Evolutionary conservation across 345 rosid species (phyloP).

Genomic region (Citrus cavaleriei): DNA sequence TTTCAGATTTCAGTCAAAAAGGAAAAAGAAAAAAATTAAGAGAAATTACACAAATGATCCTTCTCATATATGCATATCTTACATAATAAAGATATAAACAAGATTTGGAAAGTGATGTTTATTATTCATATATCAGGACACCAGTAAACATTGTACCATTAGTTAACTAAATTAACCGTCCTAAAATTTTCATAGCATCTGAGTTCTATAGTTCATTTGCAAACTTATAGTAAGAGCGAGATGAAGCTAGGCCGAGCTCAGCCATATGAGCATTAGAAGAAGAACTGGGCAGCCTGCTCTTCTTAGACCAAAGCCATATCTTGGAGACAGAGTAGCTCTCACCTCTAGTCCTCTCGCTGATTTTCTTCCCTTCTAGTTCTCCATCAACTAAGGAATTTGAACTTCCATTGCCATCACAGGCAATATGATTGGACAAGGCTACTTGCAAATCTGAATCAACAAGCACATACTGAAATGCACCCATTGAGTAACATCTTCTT

Average conservation of each 20-base stretch:
- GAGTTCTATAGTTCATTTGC: conserved; percentile 6
- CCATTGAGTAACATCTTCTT: conserved; percentile 80
- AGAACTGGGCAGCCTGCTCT: conserved; percentile 30
- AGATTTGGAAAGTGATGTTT: not conserved
- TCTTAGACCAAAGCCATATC: conserved; percentile 65
- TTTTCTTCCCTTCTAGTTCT: conserved; percentile 43
- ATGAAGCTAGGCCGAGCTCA: not conserved
- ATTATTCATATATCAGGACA: not conserved
- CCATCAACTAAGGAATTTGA: conserved; percentile 14
- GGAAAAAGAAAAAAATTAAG: not conserved
- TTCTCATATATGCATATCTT: not conserved
- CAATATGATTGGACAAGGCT: conserved; percentile 24
- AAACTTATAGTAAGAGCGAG: conserved; percentile 6
- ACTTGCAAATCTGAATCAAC: conserved; percentile 45
- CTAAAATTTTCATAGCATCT: not conserved
- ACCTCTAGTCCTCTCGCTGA: conserved; percentile 30
- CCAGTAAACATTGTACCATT: too few relatives aligned
- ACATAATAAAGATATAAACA: not conserved
- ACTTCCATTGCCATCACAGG: not conserved
- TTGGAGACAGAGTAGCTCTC: conserved; percentile 64
- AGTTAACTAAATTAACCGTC: not conserved
- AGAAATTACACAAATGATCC: not conserved
- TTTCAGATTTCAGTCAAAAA: not conserved
- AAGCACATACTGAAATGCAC: conserved; percentile 55
- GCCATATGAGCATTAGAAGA: conserved; percentile 10